A percentile compares a stretch with the other conserved stretches of the same genome.
These are phyloP conservation scores for Colletotrichum chlorophyti DNA, from an alignment of 2,329 filamentous ascomycete genomes.

Conservation along the genomic window DNA sequence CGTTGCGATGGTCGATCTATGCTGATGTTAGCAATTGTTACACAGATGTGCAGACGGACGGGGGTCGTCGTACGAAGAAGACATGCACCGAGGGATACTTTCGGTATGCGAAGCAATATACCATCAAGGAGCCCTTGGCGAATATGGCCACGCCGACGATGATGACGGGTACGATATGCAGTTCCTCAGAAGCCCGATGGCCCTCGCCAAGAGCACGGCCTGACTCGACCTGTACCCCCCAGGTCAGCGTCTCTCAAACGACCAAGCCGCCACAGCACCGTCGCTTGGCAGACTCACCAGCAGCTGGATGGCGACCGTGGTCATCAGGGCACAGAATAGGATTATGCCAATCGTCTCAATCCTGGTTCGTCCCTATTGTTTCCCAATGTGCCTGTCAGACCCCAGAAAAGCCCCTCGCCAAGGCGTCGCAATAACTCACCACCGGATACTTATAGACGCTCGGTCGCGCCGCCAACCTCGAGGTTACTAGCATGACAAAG, in stretches of 20 bases:
- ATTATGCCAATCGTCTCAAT: conserved; percentile 71
- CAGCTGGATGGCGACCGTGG: conserved; percentile 68
- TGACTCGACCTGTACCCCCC: conserved; percentile 57
- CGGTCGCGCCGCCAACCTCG: conserved; percentile 62
- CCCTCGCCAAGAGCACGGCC: conserved; percentile 56
- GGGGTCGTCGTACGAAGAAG: conserved; percentile 51
- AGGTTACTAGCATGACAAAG: conserved; percentile 67
- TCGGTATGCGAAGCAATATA: conserved; percentile 60
- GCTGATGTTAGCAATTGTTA: conserved; percentile 4
- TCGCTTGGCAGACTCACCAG: conserved; percentile 49
- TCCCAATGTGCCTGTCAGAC: conserved; percentile 7
- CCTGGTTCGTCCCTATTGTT: conserved; percentile 58
- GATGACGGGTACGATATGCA: conserved; percentile 60
- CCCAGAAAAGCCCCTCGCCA: not conserved
- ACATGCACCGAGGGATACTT: conserved; percentile 62
- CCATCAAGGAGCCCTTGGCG: conserved; percentile 57
- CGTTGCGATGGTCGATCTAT: conserved; percentile 61
- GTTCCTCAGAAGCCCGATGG: conserved; percentile 45
- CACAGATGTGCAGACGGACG: conserved; percentile 6
- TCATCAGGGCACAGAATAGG: conserved; percentile 71
- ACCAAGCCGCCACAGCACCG: conserved; percentile 18
- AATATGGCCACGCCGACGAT: conserved; percentile 62
- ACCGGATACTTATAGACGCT: conserved; percentile 70
- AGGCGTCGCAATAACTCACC: conserved; percentile 38
- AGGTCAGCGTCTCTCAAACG: conserved; percentile 31